These are phyloP conservation scores for Hymenoscyphus albidus DNA, from an alignment of 2,329 filamentous ascomycete species.

Conservation along the genomic window DNA sequence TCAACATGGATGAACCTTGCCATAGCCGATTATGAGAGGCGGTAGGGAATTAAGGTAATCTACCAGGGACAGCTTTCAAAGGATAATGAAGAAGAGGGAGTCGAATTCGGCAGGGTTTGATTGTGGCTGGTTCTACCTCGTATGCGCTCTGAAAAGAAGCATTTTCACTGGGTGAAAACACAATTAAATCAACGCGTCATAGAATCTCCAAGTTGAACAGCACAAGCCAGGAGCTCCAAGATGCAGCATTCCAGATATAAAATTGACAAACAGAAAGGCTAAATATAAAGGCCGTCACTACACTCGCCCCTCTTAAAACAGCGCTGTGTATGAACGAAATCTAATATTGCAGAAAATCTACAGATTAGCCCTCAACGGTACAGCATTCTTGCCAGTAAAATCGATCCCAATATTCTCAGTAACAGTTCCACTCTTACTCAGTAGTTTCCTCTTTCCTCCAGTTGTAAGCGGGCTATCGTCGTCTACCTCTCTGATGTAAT, in stretches of 20 bases:
- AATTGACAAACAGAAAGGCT: neutral
- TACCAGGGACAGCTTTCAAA: neutral
- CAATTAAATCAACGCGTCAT: neutral
- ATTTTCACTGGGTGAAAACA: too few species aligned
- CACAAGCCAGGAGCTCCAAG: neutral
- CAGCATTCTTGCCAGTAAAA: slow-evolving; percentile 21
- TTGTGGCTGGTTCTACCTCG: too few species aligned
- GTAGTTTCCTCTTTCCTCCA: slow-evolving; percentile 26
- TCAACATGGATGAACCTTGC: neutral
- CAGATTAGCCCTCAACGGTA: slow-evolving; percentile 10
- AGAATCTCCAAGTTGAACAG: neutral
- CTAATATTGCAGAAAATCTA: neutral
- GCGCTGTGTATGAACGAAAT: too few species aligned
- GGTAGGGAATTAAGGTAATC: too few species aligned
- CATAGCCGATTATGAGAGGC: neutral
- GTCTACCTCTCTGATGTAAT: slow-evolving; percentile 39
- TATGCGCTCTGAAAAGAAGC: too few species aligned
- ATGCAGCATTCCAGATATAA: neutral
- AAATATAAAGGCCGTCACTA: neutral
- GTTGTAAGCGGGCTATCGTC: slow-evolving; percentile 33
- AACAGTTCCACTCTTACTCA: slow-evolving; percentile 32
- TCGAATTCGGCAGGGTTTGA: neutral
- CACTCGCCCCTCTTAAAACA: neutral
- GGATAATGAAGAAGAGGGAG: neutral
- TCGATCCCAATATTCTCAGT: slow-evolving; percentile 17